These are phyloP conservation scores for Cenchrus americanus DNA, from an alignment of 176 grass and related monocot species.

Conservation along the genomic window DNA sequence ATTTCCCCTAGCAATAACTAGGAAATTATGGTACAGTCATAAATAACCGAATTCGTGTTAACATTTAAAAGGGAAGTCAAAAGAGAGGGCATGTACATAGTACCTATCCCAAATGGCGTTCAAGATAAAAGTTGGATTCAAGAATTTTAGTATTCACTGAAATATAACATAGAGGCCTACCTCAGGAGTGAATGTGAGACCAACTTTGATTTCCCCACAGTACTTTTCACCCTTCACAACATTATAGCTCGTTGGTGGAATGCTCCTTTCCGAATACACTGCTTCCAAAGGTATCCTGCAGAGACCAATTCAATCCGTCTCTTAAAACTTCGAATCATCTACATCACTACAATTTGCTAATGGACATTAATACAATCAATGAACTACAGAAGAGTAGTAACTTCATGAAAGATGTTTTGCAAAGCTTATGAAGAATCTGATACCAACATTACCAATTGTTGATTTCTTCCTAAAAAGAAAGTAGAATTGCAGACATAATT, in stretches of 20 bases:
- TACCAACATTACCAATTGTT: slow-evolving; percentile 1
- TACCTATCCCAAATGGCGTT: background rate
- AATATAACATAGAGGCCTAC: slow-evolving; percentile 42
- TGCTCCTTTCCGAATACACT: slow-evolving; percentile 63
- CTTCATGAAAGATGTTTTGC: slow-evolving; percentile 19
- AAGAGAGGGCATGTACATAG: background rate
- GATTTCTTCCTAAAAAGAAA: background rate
- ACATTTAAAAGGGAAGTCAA: background rate
- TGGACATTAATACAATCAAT: background rate
- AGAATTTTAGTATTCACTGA: slow-evolving; percentile 11
- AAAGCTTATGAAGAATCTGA: slow-evolving; percentile 2
- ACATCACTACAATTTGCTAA: background rate
- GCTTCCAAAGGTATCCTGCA: slow-evolving; percentile 73
- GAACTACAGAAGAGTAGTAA: background rate
- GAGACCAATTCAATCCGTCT: background rate
- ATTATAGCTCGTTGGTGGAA: slow-evolving; percentile 73
- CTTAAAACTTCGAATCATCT: background rate
- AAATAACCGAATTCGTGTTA: background rate
- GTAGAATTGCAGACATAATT: slow-evolving; percentile 22
- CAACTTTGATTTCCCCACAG: slow-evolving; percentile 80
- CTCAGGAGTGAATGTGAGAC: slow-evolving; percentile 71
- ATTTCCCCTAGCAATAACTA: background rate
- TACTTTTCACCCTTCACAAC: slow-evolving; percentile 88
- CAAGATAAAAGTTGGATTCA: slow-evolving; percentile 11
- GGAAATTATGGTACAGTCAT: background rate